A percentile compares a stretch with the other conserved stretches of the same genome.
Evolutionary conservation across 495 filamentous ascomycete genomes (phyloP).

Genomic region (Penicillium simplicissimum): DNA sequence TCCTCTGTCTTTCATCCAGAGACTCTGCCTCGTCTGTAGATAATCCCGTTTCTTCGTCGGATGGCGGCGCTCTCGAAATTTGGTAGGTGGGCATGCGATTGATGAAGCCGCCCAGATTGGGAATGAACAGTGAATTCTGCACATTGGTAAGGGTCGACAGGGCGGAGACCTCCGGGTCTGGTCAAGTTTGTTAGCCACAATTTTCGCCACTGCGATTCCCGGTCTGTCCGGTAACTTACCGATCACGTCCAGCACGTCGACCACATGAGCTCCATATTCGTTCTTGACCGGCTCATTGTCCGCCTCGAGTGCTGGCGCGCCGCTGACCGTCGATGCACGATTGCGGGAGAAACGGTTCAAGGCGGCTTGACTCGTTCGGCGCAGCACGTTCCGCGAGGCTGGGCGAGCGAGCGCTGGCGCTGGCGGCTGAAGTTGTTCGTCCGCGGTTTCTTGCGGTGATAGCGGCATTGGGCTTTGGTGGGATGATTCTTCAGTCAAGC

Average conservation of each 20-base stretch:
- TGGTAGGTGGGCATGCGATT: slow-evolving; percentile 75
- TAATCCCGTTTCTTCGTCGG: slow-evolving; percentile 34
- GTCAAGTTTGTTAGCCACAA: background rate
- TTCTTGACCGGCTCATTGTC: slow-evolving; percentile 18
- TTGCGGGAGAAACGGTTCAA: slow-evolving; percentile 39
- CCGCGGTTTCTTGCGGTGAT: background rate
- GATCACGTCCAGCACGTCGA: slow-evolving; percentile 71
- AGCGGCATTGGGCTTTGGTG: slow-evolving; percentile 22
- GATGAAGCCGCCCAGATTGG: slow-evolving; percentile 63
- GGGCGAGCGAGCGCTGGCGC: slow-evolving; percentile 18
- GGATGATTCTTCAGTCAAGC: slow-evolving; percentile 42
- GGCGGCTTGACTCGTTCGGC: slow-evolving; percentile 38
- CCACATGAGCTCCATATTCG: slow-evolving; percentile 59
- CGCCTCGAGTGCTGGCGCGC: slow-evolving; percentile 21
- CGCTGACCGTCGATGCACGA: slow-evolving; percentile 37
- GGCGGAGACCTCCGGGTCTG: slow-evolving; percentile 74
- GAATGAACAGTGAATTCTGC: slow-evolving; percentile 76
- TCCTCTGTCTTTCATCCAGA: slow-evolving; percentile 25
- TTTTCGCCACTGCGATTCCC: background rate
- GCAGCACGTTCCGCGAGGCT: slow-evolving; percentile 27
- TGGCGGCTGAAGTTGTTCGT: slow-evolving; percentile 13
- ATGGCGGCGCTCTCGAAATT: slow-evolving; percentile 53
- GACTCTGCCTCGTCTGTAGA: slow-evolving; percentile 34
- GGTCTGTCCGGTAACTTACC: slow-evolving; percentile 46
- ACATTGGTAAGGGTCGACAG: slow-evolving; percentile 77